Conservation (phyloP, 768 basidiomycete genomes). For the Tricholoma bakamatsutake region DNA sequence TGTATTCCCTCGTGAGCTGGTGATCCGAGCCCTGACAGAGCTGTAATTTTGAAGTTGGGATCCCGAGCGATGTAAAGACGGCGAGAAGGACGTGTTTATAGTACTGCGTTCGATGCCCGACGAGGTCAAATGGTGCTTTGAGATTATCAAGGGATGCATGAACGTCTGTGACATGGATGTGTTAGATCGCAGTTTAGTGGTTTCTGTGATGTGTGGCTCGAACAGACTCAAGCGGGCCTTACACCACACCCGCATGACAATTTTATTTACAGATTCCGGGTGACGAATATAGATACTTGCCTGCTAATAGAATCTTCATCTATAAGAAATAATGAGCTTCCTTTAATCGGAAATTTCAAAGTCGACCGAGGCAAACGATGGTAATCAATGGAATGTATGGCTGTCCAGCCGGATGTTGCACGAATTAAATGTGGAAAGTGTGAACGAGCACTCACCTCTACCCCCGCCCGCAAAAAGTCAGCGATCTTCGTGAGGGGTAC, state of each 20-base stretch:
- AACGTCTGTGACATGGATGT: slow-evolving; percentile 50
- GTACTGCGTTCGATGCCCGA: slow-evolving; percentile 83
- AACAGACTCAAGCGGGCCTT: not conserved
- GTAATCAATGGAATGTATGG: not conserved
- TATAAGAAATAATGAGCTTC: slow-evolving; percentile 15
- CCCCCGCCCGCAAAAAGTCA: slow-evolving; percentile 91
- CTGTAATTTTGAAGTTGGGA: slow-evolving; percentile 76
- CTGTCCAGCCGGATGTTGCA: not conserved
- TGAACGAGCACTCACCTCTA: slow-evolving; percentile 48
- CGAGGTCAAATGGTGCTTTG: slow-evolving; percentile 92
- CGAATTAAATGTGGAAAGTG: not conserved
- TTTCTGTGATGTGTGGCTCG: not conserved
- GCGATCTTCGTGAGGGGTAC: slow-evolving; percentile 93
- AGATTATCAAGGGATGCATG: slow-evolving; percentile 98
- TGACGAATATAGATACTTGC: slow-evolving; percentile 26
- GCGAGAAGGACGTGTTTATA: slow-evolving; percentile 78
- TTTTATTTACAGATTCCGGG: not conserved
- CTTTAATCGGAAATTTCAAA: not conserved
- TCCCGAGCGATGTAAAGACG: slow-evolving; percentile 84
- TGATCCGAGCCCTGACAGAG: slow-evolving; percentile 91
- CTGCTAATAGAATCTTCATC: slow-evolving; percentile 80
- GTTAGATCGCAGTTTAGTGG: not conserved
- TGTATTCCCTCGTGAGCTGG: slow-evolving; percentile 90
- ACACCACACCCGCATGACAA: not conserved
- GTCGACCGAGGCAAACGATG: not conserved